These are phyloP conservation scores for Asclepias syriaca DNA, from an alignment of 257 asterid genomes.

Conservation along the genomic window DNA sequence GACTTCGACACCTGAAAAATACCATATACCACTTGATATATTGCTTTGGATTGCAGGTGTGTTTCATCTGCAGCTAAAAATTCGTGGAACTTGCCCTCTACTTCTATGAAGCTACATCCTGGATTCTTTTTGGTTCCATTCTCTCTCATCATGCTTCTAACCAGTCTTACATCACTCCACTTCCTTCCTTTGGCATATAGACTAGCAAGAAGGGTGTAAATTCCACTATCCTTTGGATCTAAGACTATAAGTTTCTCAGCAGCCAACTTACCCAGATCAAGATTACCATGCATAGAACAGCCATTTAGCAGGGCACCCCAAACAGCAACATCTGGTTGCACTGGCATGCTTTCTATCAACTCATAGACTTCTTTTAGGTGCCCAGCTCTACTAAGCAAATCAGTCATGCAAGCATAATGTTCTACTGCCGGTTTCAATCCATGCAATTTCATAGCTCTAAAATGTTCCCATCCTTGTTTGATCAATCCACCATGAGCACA, in stretches of 20 bases:
- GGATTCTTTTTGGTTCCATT: slow-evolving; percentile 61
- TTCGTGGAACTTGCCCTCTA: slow-evolving; percentile 57
- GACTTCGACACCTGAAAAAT: slow-evolving; percentile 33
- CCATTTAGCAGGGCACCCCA: slow-evolving; percentile 83
- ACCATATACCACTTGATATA: slow-evolving; percentile 38
- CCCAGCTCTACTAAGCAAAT: slow-evolving; percentile 73
- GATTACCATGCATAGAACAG: slow-evolving; percentile 59
- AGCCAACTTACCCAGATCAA: slow-evolving; percentile 64
- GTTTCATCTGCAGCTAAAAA: slow-evolving; percentile 61
- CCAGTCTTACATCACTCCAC: slow-evolving; percentile 61
- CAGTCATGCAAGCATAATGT: slow-evolving; percentile 68
- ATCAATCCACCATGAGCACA: slow-evolving; percentile 78
- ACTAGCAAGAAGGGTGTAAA: slow-evolving; percentile 59
- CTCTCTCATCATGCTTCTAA: slow-evolving; percentile 68
- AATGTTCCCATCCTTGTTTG: slow-evolving; percentile 47
- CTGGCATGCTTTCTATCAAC: slow-evolving; percentile 49
- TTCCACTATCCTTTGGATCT: slow-evolving; percentile 78
- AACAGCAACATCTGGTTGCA: slow-evolving; percentile 68
- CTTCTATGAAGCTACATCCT: slow-evolving; percentile 69
- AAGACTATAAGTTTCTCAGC: slow-evolving; percentile 52
- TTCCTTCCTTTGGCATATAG: slow-evolving; percentile 59
- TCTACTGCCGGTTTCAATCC: slow-evolving; percentile 38
- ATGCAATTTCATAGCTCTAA: slow-evolving; percentile 36
- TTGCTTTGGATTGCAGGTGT: slow-evolving; percentile 42
- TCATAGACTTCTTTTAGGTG: slow-evolving; percentile 47